Conservation (phyloP, 495 filamentous ascomycete species). For the Aspergillus nanangensis region DNA sequence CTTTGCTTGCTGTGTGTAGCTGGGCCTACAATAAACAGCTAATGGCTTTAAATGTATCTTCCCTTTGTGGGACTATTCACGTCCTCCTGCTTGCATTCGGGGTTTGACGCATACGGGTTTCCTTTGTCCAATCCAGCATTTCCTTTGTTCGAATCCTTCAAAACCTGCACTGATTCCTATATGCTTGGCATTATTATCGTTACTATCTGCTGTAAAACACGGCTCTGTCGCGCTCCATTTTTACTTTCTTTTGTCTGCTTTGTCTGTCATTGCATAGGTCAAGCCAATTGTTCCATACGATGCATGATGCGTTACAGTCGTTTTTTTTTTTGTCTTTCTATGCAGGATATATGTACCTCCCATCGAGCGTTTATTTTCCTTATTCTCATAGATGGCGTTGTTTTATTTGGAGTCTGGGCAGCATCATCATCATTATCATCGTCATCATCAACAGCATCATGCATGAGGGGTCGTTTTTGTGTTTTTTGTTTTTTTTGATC, state of each 20-base stretch:
- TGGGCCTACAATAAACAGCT: slow-evolving; percentile 26
- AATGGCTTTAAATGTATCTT: slow-evolving; percentile 22
- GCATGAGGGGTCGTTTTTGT: neutral
- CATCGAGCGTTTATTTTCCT: too few relatives aligned
- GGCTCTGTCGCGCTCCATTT: neutral
- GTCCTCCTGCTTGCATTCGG: slow-evolving; percentile 6
- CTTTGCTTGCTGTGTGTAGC: slow-evolving; percentile 24
- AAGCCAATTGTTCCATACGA: slow-evolving; percentile 1
- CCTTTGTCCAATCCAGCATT: slow-evolving; percentile 2
- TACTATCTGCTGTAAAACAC: too few relatives aligned
- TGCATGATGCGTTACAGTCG: slow-evolving; percentile 12
- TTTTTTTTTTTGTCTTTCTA: too few relatives aligned
- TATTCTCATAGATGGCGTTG: neutral
- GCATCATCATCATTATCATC: neutral
- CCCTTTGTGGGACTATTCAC: slow-evolving; percentile 12
- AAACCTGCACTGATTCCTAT: too few relatives aligned
- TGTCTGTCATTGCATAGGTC: slow-evolving; percentile 2
- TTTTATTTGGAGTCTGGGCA: slow-evolving; percentile 1
- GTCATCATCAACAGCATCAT: neutral
- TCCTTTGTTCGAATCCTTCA: neutral
- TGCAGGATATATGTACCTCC: neutral
- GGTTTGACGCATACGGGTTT: slow-evolving; percentile 9
- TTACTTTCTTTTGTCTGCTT: slow-evolving; percentile 12
- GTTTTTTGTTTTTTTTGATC: neutral
- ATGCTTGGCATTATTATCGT: too few relatives aligned